Evolutionary conservation across 352 stramenopile species (phyloP), one percentile per base, ranked within the genome.

Genomic region (Phytopythium boreale): DNA sequence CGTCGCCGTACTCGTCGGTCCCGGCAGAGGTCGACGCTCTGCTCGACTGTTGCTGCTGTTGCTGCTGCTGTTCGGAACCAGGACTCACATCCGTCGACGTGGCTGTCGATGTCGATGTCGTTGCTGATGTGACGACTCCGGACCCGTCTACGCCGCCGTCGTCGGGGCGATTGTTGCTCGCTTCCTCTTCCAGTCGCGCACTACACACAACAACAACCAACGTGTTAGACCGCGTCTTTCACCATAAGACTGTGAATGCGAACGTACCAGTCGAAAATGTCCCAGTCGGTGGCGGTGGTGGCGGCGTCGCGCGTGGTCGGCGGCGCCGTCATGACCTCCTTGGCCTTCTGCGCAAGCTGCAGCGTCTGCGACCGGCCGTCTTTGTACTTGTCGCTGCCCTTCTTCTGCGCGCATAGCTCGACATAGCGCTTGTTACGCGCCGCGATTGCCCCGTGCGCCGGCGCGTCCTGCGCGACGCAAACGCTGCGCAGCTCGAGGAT

Each of bases 311-410:
- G 74, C 37, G 87, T 95, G n/a, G 82, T 77, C 2, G 87, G 84
- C 0, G 89, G 88, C 2, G 79, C 78, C 12, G 85, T 89, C 87
- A 93, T 91, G 12, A 95, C 88, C 47, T 91, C 81, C 44, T 95
- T 96, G 19, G 75, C 82, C 56, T 92, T 92, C 57, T 91, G 82
- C 0, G 85, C 82, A 12, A 92, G 72, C 60, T 95, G 81, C 26
- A 91, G 61, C 20, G 85, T 93, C 65, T 92, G 82, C 9, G 80
- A 75, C 12, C 77, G 69, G 4, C 82, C 83, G 22, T 89, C 69
- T 19, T 90, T 69, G 55, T 80, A 93, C 63, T 87, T 89, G 69
- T 95, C 87, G 69, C 80, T 92, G 4, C 81, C 84, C 57, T 87
- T 87, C 74, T 94, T 95, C 24, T 74, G 68, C 0, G 80, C 79